Base-by-base conservation (phyloP, 495 filamentous ascomycete genomes). In the Penicillium cosmopolitanum region DNA sequence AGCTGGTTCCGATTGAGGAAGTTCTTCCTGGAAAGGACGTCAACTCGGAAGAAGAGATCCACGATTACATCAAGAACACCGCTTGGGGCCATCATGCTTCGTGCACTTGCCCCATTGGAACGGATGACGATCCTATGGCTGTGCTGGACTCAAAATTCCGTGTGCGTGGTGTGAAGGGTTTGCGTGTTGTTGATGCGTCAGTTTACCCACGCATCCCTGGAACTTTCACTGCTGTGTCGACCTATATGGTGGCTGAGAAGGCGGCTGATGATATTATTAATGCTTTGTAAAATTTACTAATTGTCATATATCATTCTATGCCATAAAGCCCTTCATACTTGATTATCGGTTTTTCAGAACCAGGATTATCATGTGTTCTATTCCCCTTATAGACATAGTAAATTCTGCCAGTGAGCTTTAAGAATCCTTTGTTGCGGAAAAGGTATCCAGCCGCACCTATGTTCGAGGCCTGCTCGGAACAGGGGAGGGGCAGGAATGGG, bases 201-300 rank as follows among this genome's bases (percentile, higher is more conserved):
- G 83, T 84, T 1, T 87, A 79, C 53, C 84, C 85, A n/a, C 65
- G 71, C 28, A 85, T 84, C 50, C 84, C 83, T 28, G 86, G 86
- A 2, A 80, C 79, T 33, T 89, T 85, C 56, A 82, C 82, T 28
- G 76, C 75, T 19, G 67, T 83, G 34, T 79, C 86, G 13, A 84
- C 83, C 0, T 87, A 85, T 62, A 86, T 87, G 78, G 66, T 88
- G 18, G 77, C 74, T n/a, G 82, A 85, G 66, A 88, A 88, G 79
- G 86, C 86, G 2, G 77, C 84, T 0, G 85, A 84, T 19, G 61
- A 58, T 40, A 63, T 63, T 18, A 8, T 51, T 7, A 35, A 35
- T n/a, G 50, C 9, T 16, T 34, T 51, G 50, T 51, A 48, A 48
- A 9, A 6, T 31, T 31, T 8, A 31, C 28, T 31, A 31, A 31